Base-by-base conservation (phyloP, 2,329 filamentous ascomycete genomes). In the Colletotrichum sp. region DNA sequence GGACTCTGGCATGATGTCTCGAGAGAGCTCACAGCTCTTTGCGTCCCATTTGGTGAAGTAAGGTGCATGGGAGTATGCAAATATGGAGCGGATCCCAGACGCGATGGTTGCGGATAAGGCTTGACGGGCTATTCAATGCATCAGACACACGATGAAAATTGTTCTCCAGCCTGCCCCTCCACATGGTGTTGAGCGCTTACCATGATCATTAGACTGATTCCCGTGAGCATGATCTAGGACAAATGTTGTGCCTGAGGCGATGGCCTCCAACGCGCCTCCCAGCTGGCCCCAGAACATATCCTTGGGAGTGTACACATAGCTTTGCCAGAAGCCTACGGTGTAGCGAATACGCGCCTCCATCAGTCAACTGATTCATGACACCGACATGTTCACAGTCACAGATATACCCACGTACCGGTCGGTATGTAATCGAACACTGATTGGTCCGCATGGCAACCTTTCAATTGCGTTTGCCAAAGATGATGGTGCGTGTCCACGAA, bases 211-310 rank as follows among this genome's bases (percentile, higher is more conserved):
- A 16, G 52, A 56, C 52, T 56, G 52, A 16, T 56, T 56, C n/a
- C 52, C 52, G 14, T 56, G 52, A 26, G 52, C 52, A 28, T 56
- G 52, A 26, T 56, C 52, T 56, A 56, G 52, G 7, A 56, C 52
- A 56, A 56, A 56, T 14, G 52, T 56, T 13, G 52, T 56, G 21
- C 52, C 52, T 26, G 21, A 24, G 52, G 87, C 84, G 18, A 87
- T 77, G 13, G 80, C 78, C 76, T 87, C 85, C 18, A 86, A 78
- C 16, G 80, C 80, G 5, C 85, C 86, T n/a, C 81, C 83, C 6
- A 87, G 78, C 74, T 85, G 79, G 18, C 86, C 86, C 83, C 86
- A 87, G 79, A 87, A 89, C 10, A 88, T 79, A 71, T 90, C 88
- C 7, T 85, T 80, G 2, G 76, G 64, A 28, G 48, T 32, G 32